Conservation (phyloP, 768 basidiomycete species). For the Cubamyces sp. region DNA sequence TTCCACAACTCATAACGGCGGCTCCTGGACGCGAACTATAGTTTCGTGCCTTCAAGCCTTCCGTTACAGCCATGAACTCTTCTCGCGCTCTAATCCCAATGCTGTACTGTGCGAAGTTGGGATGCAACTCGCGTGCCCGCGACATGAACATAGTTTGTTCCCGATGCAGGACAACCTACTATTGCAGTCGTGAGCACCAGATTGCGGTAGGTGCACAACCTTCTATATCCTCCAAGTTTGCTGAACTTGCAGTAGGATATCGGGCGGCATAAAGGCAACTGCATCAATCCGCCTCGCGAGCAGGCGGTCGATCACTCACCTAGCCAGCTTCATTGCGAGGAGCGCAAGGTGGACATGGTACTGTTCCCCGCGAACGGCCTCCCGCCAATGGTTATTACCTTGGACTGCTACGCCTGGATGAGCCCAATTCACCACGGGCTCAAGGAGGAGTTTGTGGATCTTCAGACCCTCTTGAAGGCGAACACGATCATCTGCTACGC, state of each 20-base stretch:
- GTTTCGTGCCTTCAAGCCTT: no score
- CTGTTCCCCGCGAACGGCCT: slow-evolving; percentile 13
- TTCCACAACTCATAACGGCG: no score
- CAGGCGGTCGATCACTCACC: neutral
- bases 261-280: neutral
- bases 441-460: slow-evolving; percentile 8
- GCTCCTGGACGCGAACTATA: no score
- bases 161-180: neutral
- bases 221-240: neutral
- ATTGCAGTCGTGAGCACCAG: slow-evolving; percentile 9
- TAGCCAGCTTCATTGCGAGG: neutral
- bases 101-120: neutral
- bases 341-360: neutral
- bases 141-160: neutral
- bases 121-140: neutral
- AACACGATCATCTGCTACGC: neutral
- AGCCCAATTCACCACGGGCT: slow-evolving; percentile 7
- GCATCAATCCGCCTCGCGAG: neutral
- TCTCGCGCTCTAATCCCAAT: neutral
- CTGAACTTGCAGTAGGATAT: neutral
- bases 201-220: neutral
- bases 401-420: neutral
- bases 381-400: neutral
- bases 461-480: neutral
- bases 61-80: no score